Evolutionary conservation across 768 basidiomycete species (phyloP).

Genomic region (Amanita pseudoporphyria): DNA sequence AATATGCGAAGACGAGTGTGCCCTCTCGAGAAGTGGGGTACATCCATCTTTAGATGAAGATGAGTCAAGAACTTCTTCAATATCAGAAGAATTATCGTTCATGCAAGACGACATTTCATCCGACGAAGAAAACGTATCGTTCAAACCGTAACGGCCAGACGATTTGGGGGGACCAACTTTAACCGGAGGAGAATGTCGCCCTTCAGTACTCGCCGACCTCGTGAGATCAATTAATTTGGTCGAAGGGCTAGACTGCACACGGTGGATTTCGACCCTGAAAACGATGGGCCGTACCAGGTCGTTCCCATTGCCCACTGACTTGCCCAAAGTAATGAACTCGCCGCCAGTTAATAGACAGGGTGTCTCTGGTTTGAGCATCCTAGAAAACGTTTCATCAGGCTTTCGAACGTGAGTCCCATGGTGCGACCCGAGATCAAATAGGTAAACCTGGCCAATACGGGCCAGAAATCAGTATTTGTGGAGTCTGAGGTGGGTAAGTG

Average conservation of each 20-base stretch:
- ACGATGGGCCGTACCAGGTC: constrained; percentile 55
- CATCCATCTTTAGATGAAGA: too few species aligned
- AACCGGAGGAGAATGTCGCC: constrained; percentile 5
- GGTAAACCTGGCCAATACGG: constrained; percentile 40
- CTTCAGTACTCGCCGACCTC: constrained; percentile 13
- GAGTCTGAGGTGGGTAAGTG: constrained; percentile 7
- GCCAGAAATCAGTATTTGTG: constrained; percentile 5
- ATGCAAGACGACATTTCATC: constrained; percentile 26
- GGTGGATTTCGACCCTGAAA: constrained; percentile 42
- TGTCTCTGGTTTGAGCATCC: constrained; percentile 41
- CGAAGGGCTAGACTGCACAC: not conserved
- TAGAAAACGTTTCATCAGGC: constrained; percentile 37
- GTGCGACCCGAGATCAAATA: constrained; percentile 64
- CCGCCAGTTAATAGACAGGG: constrained; percentile 53
- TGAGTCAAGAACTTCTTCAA: constrained; percentile 39
- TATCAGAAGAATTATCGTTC: constrained; percentile 38
- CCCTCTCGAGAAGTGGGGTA: not conserved
- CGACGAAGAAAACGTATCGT: constrained; percentile 33
- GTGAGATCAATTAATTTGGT: constrained; percentile 6
- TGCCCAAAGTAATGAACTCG: constrained; percentile 70
- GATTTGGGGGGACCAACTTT: constrained; percentile 17
- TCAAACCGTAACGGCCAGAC: constrained; percentile 59
- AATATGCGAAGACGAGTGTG: constrained; percentile 3
- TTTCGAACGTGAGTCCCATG: constrained; percentile 67
- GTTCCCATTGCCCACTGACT: constrained; percentile 55